Evolutionary conservation across 495 filamentous ascomycete species (phyloP), one percentile per base, ranked within the genome.

Genomic region (Aspergillus biplanus): DNA sequence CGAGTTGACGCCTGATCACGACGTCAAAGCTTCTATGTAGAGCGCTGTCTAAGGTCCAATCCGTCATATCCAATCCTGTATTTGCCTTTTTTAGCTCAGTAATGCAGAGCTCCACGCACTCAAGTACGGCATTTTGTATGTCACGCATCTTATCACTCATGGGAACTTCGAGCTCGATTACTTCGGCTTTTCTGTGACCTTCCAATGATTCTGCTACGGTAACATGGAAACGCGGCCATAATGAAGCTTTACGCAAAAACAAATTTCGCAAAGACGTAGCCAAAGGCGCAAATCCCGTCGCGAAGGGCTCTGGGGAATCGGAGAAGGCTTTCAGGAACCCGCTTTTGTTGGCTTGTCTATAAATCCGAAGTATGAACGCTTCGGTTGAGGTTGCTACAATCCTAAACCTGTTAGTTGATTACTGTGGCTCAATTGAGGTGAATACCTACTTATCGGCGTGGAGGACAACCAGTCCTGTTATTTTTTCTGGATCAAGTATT

Each of bases 301-400:
- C 91, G 65, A 99, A 97, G 4, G 93, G 90, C 74, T 98, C 92
- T 0, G 95, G 95, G 16, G 88, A 91, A 68, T 99, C 95, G 0
- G 95, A 97, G 67, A 99, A 97, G 7, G 96, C 94, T 71, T 98
- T 99, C 18, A 99, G 83, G 67, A 99, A 98, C 15, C 95, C 95
- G 33, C 69, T 79, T 77, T 95, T 96, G 70, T 99, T 99, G 78
- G 89, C 88, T 78, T 97, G 93, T 56, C 95, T 86, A 71, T 91
- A 99, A 48, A 97, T 91, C 34, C 95, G 90, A 50, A 97, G 78
- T 61, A 99, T 97, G 73, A 99, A 99, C 16, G 95, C 94, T 73
- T 99, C 95, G 6, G 91, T 78, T 3, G 92, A 94, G 0, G 94
- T 97, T 21, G 94, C 94, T 31, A 92, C 81, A 42, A 96, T 85